Evolutionary conservation across 2,329 filamentous ascomycete species (phyloP), one percentile per base, ranked within the genome.

Genomic region (Cryphonectria nitschkei): DNA sequence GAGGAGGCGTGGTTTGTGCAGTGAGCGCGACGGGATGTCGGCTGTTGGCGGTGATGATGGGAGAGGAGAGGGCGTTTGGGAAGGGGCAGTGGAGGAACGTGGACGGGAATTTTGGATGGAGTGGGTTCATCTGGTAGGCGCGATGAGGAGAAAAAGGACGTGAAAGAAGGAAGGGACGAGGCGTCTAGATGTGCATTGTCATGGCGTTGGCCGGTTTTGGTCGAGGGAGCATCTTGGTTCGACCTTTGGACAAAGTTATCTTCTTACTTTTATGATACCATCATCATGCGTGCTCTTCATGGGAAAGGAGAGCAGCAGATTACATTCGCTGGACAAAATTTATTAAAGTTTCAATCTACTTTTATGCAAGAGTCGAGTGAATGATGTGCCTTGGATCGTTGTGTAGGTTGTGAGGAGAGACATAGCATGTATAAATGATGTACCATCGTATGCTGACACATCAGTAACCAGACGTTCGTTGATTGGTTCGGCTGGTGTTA

Each of bases 21-120:
- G 90, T 95, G 34, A 93, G 91, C 75, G 88, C 90, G 46, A 88
- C 86, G 80, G 89, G 88, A 0, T 97, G 94, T 79, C 87, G 93
- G 32, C 76, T 97, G 68, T 79, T 97, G 73, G 94, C 88, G 2
- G 93, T 97, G 56, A 94, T 97, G 90, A 89, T 96, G 89, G 94
- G 94, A 0, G 95, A 93, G 92, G 91, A 95, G 52, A 85, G 84
- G 41, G 89, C 87, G 6, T 85, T 94, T 72, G 83, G 83, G 46
- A 79, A 84, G 26, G 85, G 84, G 1, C 84, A 85, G 61, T 97
- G 93, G 92, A 84, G 89, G 71, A 97, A 97, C 80, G 87, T 97
- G n/a, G 93, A 95, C 78, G 91, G 91, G 1, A 85, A 86, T 16
- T 89, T 87, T 75, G 84, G 84, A 16, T 93, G 92, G 92, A 85